Evolutionary conservation across 805 yeast genomes (phyloP), one percentile per base, ranked within the genome.

Genomic region (Isabelozyma pseudorhagii): DNA sequence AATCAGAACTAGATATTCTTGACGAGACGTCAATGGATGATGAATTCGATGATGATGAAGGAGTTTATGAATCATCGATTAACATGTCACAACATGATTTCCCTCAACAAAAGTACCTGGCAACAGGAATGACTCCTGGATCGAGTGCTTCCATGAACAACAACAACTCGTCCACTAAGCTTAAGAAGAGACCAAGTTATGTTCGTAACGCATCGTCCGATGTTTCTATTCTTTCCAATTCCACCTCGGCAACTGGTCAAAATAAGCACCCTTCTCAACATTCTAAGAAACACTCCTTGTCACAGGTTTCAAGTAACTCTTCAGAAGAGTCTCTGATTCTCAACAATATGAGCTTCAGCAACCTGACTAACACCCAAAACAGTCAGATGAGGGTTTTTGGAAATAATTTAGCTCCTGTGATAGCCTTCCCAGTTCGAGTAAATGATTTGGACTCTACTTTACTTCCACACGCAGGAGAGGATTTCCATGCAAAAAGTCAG

Each of bases 11-110:
- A 40, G 77, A 73, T 34, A 62, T 65, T 44, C 52, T 71, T 49
- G 75, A 68, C 39, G 77, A 68, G 42, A 67, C 76, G 2, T 77
- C 71, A 48, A 62, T 64, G 64, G 75, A 64, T 45, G 74, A 69
- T 10, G 69, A 69, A 38, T 67, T 62, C 50, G 65, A 62, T 44
- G 73, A 68, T 38, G 73, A 69, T 42, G 73, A 69, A 36, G 70
- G 60, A 3, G 59, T 62, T 28, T 72, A 72, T 53, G 77, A 73
- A 47, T 66, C 73, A 5, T 68, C 74, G 13, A 53, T 72, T 40
- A 72, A 69, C 47, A 66, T 58, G 7, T 66, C 75, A 2, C 71
- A 58, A 39, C 52, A 61, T 27, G 74, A 69, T 21, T 52, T n/a
- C 53, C 29, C 47, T 42, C 46, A 9, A 42, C 41, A 48, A 48